Conservation (phyloP, 352 stramenopile genomes). For the Halophytophthora batemanensis region DNA sequence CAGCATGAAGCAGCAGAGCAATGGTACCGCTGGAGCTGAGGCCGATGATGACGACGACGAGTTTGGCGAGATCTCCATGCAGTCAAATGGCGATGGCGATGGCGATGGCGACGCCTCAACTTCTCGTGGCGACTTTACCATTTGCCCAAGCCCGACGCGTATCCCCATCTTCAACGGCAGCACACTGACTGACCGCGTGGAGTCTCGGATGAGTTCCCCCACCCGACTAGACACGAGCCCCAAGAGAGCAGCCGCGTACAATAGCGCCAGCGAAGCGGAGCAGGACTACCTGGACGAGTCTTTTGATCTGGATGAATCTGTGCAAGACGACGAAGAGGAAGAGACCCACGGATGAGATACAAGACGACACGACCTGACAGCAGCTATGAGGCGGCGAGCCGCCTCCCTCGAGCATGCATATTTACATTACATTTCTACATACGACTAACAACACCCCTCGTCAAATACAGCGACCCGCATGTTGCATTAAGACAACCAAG, state of each 20-base stretch:
- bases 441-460: neutral
- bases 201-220: constrained; percentile 4
- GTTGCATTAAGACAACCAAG: neutral
- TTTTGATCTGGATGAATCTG: constrained; percentile 74
- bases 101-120: constrained; percentile 10
- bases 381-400: no score
- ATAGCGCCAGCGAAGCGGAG: constrained; percentile 31
- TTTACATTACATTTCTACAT: no score
- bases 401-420: no score
- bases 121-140: neutral
- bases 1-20: neutral
- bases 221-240: neutral
- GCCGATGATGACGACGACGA: constrained; percentile 14
- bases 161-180: constrained; percentile 21
- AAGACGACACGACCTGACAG: neutral
- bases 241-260: constrained; percentile 4
- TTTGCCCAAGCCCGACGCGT: constrained; percentile 3
- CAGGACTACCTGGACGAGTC: constrained; percentile 67
- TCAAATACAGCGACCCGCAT: constrained; percentile 14
- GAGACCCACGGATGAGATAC: constrained; percentile 16
- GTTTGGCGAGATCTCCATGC: constrained; percentile 13
- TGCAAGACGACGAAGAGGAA: constrained; percentile 41
- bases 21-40: constrained; percentile 1
- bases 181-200: constrained; percentile 14
- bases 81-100: constrained; percentile 5